These are phyloP conservation scores for Penicillium janthinellum DNA, from an alignment of 2,329 filamentous ascomycete genomes.

Conservation along the genomic window DNA sequence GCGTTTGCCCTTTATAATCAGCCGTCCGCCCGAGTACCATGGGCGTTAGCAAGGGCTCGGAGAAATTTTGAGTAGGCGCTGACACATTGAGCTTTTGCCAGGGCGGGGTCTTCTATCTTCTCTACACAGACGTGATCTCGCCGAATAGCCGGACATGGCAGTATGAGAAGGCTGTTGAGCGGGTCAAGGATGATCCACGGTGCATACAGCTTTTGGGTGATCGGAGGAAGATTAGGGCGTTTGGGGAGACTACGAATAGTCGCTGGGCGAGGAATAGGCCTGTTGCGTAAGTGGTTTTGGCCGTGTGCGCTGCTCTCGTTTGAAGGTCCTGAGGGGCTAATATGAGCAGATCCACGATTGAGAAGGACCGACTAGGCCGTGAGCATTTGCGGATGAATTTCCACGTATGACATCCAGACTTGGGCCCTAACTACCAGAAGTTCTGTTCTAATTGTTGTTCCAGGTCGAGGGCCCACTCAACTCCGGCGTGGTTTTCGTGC, in stretches of 20 bases:
- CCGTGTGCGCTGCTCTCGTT: no score
- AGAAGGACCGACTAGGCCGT: constrained; percentile 71
- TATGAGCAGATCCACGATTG: constrained; percentile 60
- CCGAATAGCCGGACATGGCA: constrained; percentile 81
- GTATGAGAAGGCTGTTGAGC: constrained; percentile 83
- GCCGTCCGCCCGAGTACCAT: background rate
- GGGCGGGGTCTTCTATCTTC: constrained; percentile 75
- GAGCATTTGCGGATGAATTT: constrained; percentile 86
- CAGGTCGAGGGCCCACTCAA: constrained; percentile 77
- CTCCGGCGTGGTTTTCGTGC: constrained; percentile 72
- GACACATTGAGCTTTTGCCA: constrained; percentile 35
- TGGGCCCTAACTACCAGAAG: background rate
- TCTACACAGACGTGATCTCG: constrained; percentile 82
- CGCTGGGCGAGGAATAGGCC: constrained; percentile 72
- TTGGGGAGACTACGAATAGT: constrained; percentile 77
- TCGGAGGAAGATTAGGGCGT: constrained; percentile 72
- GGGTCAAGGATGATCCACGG: constrained; percentile 70
- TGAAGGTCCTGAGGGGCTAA: background rate
- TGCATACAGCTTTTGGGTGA: constrained; percentile 77
- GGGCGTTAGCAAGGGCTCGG: background rate
- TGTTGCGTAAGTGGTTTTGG: constrained; percentile 48
- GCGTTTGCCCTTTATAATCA: constrained; percentile 21
- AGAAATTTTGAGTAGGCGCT: background rate
- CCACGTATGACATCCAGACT: constrained; percentile 57
- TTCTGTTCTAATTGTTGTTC: constrained; percentile 15